Percentiles rank a stretch among this genome's conserved stretches.
Evolutionary conservation across 2,329 filamentous ascomycete species (phyloP).

Genomic region (Aspergillus piperis): DNA sequence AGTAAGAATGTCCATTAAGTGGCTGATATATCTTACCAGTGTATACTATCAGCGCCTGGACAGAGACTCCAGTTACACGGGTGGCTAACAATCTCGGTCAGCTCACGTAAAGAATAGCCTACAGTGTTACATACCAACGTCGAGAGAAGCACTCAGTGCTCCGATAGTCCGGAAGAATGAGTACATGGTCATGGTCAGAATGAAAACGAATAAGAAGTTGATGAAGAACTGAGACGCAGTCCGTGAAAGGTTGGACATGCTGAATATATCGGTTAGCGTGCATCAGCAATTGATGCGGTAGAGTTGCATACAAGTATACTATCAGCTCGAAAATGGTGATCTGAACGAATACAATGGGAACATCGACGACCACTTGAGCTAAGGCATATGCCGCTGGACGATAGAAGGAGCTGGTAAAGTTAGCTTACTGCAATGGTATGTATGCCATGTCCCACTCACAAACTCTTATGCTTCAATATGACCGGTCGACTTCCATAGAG

Average conservation of each 20-base stretch:
- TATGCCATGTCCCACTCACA: constrained; percentile 40
- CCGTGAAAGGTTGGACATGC: constrained; percentile 57
- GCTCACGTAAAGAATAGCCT: not conserved
- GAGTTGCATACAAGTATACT: constrained; percentile 55
- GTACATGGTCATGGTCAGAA: constrained; percentile 58
- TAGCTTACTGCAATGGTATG: constrained; percentile 4
- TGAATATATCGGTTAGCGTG: constrained; percentile 19
- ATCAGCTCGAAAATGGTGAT: constrained; percentile 61
- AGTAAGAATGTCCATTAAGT: not conserved
- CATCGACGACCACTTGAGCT: constrained; percentile 59
- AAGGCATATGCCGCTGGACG: constrained; percentile 62
- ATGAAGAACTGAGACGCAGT: constrained; percentile 66
- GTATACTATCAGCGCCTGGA: constrained; percentile 60
- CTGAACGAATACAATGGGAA: constrained; percentile 60
- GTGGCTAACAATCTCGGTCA: constrained; percentile 37
- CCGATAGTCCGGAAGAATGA: constrained; percentile 55
- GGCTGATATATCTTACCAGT: constrained; percentile 37
- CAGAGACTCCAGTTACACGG: constrained; percentile 51
- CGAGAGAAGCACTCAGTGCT: constrained; percentile 52
- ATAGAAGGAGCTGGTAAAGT: constrained; percentile 58
- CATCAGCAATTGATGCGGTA: no score
- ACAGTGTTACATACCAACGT: constrained; percentile 42
- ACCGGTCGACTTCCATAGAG: constrained; percentile 66
- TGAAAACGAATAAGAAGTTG: constrained; percentile 56
- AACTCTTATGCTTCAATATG: constrained; percentile 69